Evolutionary conservation across 1,139 yeast species (phyloP).

Genomic region (Eremothecium sinecaudum): DNA sequence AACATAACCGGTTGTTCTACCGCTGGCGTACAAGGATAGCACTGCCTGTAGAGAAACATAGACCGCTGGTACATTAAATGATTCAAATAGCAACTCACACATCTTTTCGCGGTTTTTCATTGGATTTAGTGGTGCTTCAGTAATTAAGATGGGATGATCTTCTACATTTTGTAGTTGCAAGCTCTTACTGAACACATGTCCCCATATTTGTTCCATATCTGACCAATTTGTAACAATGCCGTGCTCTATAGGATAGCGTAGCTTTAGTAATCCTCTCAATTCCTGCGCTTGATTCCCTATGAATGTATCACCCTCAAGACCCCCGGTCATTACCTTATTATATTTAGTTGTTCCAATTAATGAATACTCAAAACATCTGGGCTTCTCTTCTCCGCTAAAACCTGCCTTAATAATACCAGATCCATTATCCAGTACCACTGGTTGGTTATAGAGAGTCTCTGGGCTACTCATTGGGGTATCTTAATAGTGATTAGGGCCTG

Average conservation of each 20-base stretch:
- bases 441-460: slow-evolving; percentile 52
- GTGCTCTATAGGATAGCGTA: slow-evolving; percentile 67
- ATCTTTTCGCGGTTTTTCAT: slow-evolving; percentile 57
- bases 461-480: slow-evolving; percentile 4
- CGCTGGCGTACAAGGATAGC: slow-evolving; percentile 75
- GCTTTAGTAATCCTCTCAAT: slow-evolving; percentile 60
- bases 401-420: slow-evolving; percentile 84
- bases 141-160: slow-evolving; percentile 80
- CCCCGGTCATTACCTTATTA: slow-evolving; percentile 76
- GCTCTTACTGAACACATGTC: slow-evolving; percentile 49
- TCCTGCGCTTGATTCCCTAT: slow-evolving; percentile 70
- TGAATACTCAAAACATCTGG: slow-evolving; percentile 42
- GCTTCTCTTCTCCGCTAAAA: slow-evolving; percentile 85
- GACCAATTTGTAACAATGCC: slow-evolving; percentile 83
- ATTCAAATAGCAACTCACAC: slow-evolving; percentile 75
- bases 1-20: slow-evolving; percentile 84
- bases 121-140: slow-evolving; percentile 87
- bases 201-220: slow-evolving; percentile 75
- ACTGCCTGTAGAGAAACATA: slow-evolving; percentile 79
- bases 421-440: slow-evolving; percentile 90
- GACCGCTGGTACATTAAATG: slow-evolving; percentile 79
- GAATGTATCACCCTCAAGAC: slow-evolving; percentile 52
- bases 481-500: no score
- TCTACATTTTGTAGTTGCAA: slow-evolving; percentile 57
- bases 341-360: slow-evolving; percentile 79